Percentiles rank a stretch among this genome's conserved stretches.
Conservation (phyloP, 2,329 filamentous ascomycete genomes). For the Cadophora sp. region DNA sequence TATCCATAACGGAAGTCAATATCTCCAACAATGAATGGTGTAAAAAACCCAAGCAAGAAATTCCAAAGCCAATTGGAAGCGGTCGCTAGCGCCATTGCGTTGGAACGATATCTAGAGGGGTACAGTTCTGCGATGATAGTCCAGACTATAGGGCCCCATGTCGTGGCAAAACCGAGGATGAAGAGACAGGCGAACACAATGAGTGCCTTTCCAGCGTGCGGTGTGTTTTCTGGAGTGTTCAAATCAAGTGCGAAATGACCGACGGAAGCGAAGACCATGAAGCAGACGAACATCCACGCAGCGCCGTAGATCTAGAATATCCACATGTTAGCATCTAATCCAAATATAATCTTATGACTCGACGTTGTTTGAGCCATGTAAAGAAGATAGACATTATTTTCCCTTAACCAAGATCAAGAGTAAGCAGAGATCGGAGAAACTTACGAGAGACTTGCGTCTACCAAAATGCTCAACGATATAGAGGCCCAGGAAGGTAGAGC, state of each 20-base stretch:
- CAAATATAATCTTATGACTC: not conserved
- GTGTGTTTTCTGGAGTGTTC: conserved; percentile 51
- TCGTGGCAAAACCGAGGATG: conserved; percentile 68
- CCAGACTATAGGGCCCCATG: conserved; percentile 77
- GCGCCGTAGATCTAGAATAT: conserved; percentile 60
- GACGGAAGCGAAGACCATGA: conserved; percentile 61
- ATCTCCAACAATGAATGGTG: conserved; percentile 73
- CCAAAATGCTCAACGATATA: conserved; percentile 71
- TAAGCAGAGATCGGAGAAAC: not conserved
- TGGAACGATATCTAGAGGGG: conserved; percentile 65
- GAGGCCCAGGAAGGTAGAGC: conserved; percentile 68
- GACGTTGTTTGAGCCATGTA: not conserved
- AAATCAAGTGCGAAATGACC: conserved; percentile 56
- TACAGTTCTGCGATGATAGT: conserved; percentile 70
- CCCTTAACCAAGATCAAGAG: not conserved
- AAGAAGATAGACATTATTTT: not conserved
- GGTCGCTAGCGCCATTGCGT: conserved; percentile 65
- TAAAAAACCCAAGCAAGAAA: conserved; percentile 77
- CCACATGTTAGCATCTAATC: too few species aligned
- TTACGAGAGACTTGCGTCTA: conserved; percentile 57
- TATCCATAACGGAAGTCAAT: conserved; percentile 72
- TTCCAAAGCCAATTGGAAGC: conserved; percentile 73
- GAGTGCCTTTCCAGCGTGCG: conserved; percentile 62
- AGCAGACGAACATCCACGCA: conserved; percentile 65
- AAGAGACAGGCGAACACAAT: conserved; percentile 74